phyloP scores from a whole-genome alignment of 306 rosid species.

The Hippophae tibetana region DNA sequence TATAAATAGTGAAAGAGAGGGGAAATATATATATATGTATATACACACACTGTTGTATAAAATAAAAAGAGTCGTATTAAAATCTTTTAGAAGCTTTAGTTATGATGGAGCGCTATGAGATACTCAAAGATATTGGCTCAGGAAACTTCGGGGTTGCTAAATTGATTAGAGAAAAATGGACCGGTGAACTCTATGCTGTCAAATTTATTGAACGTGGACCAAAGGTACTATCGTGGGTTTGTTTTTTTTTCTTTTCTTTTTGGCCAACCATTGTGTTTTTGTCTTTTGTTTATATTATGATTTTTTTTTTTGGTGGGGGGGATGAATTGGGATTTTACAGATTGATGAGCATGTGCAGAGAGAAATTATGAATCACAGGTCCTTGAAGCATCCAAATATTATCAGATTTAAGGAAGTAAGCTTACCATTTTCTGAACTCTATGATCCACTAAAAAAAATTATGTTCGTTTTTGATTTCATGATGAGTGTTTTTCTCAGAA shows the following conservation, averaged over 20 bases:
- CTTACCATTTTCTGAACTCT: not conserved
- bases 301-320: not conserved
- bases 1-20: too few species aligned
- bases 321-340: slow-evolving; percentile 25
- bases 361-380: slow-evolving; percentile 89
- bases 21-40: too few species aligned
- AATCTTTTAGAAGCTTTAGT: not conserved
- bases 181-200: slow-evolving; percentile 71
- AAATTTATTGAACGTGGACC: slow-evolving; percentile 86
- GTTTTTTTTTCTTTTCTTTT: not conserved
- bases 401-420: slow-evolving; percentile 91
- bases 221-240: slow-evolving; percentile 37
- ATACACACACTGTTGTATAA: not conserved
- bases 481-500: too few species aligned
- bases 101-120: slow-evolving; percentile 73
- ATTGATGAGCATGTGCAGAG: slow-evolving; percentile 98
- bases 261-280: too few species aligned
- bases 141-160: slow-evolving; percentile 97
- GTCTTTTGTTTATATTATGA: not conserved
- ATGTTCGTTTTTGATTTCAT: too few species aligned
- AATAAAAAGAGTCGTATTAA: not conserved
- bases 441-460: not conserved
- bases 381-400: slow-evolving; percentile 93
- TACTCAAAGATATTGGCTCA: slow-evolving; percentile 77
- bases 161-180: slow-evolving; percentile 65